A percentile compares a stretch with the other conserved stretches of the same genome.
These are phyloP conservation scores for Leccinum incarnatum DNA, from an alignment of 768 basidiomycete species.

Conservation along the genomic window DNA sequence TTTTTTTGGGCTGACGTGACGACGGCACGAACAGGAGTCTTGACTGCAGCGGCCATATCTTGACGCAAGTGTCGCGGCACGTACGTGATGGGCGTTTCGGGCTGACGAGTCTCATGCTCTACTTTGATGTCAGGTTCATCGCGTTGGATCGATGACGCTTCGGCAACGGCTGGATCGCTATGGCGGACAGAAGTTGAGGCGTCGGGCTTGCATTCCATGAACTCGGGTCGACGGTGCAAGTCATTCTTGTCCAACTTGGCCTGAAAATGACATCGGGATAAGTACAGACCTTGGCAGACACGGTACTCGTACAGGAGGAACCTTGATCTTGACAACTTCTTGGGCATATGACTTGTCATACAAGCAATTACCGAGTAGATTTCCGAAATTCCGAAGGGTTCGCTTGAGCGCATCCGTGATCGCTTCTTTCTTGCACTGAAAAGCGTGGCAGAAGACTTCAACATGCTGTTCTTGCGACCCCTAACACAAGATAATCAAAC, in stretches of 20 bases:
- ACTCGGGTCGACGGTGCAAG: constrained; percentile 70
- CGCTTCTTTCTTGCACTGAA: constrained; percentile 96
- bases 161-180: background rate
- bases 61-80: constrained; percentile 42
- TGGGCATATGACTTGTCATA: constrained; percentile 90
- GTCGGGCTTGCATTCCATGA: constrained; percentile 45
- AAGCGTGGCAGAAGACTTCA: background rate
- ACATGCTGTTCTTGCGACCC: background rate
- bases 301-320: constrained; percentile 59
- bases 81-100: constrained; percentile 29
- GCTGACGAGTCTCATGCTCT: constrained; percentile 10
- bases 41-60: constrained; percentile 12
- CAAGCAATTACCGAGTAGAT: constrained; percentile 93
- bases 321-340: constrained; percentile 85
- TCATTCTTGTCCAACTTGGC: constrained; percentile 66
- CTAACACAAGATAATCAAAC: background rate
- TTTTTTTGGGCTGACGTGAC: background rate
- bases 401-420: constrained; percentile 94
- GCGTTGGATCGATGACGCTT: background rate
- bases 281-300: background rate
- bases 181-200: background rate
- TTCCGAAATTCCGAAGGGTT: constrained; percentile 88
- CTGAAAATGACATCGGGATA: background rate
- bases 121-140: constrained; percentile 16
- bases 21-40: background rate